Evolutionary conservation across 352 stramenopile species (phyloP).

Genomic region (Pythium biforme): DNA sequence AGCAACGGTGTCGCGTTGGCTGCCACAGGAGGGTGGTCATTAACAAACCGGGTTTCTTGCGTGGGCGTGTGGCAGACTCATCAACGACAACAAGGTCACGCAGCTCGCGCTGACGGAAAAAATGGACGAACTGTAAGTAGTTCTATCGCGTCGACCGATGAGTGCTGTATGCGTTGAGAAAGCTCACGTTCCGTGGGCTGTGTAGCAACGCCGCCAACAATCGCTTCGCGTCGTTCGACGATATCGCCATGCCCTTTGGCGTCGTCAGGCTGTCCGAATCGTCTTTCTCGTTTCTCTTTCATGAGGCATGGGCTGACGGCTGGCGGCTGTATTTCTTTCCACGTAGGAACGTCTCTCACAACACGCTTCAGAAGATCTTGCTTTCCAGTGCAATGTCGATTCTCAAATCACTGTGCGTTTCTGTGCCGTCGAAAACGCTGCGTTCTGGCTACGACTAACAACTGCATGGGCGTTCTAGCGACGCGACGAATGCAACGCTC

Average conservation of each 20-base stretch:
- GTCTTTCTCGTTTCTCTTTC: too few relatives aligned
- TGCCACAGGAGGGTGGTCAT: too few relatives aligned
- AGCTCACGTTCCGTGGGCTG: not conserved
- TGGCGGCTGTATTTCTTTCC: not conserved
- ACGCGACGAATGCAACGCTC: not conserved
- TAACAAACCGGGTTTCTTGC: too few relatives aligned
- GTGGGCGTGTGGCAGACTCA: not conserved
- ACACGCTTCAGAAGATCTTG: not conserved
- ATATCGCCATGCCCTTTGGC: not conserved
- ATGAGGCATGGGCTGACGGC: too few relatives aligned
- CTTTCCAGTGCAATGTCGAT: not conserved
- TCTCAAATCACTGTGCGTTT: not conserved
- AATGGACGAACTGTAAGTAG: not conserved
- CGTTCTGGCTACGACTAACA: too few relatives aligned
- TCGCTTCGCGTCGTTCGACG: conserved; percentile 1
- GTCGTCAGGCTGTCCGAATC: not conserved
- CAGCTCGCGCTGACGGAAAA: not conserved
- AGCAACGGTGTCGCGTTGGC: too few relatives aligned
- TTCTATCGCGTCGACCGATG: too few relatives aligned
- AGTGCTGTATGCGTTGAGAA: not conserved
- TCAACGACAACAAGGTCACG: not conserved
- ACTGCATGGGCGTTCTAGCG: not conserved
- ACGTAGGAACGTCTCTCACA: not conserved
- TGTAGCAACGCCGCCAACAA: not conserved
- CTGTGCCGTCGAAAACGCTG: too few relatives aligned